Evolutionary conservation across 2,329 filamentous ascomycete genomes (phyloP).

Genomic region (Aspergillus quadrilineatus): DNA sequence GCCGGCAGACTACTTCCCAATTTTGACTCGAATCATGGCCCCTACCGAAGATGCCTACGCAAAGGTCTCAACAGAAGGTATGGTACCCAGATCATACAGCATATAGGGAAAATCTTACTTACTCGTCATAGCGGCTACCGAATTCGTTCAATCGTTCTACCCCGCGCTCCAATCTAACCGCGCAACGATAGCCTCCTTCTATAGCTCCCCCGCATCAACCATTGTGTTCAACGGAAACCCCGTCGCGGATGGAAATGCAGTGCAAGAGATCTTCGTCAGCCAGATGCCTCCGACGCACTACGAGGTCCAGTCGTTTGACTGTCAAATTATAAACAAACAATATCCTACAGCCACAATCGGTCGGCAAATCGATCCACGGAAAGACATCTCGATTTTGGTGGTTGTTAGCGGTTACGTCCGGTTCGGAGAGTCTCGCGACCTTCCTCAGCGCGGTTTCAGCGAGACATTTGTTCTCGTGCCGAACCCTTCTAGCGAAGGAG

Average conservation of each 20-base stretch:
- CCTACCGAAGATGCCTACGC: conserved; percentile 37
- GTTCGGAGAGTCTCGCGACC: conserved; percentile 62
- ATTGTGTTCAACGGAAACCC: conserved; percentile 79
- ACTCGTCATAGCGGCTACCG: conserved; percentile 59
- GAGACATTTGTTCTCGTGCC: conserved; percentile 81
- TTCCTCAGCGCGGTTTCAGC: conserved; percentile 68
- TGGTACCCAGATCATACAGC: not conserved
- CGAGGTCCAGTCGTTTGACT: conserved; percentile 73
- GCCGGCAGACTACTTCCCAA: not conserved
- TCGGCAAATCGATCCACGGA: conserved; percentile 42
- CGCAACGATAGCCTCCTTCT: conserved; percentile 64
- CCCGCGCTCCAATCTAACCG: conserved; percentile 64
- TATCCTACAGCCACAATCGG: conserved; percentile 57
- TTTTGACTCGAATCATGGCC: conserved; percentile 29
- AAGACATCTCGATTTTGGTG: conserved; percentile 70
- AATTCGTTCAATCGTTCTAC: conserved; percentile 75
- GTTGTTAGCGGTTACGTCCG: conserved; percentile 70
- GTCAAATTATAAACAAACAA: conserved; percentile 71
- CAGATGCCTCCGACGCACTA: conserved; percentile 65
- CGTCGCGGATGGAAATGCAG: conserved; percentile 61
- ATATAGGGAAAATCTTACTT: not conserved
- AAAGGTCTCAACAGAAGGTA: conserved; percentile 46
- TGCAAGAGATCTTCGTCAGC: conserved; percentile 66
- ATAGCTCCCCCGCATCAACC: conserved; percentile 60
- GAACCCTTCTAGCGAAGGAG: conserved; percentile 55